Conservation (phyloP, 75 land plant species). For the Picea glauca region DNA sequence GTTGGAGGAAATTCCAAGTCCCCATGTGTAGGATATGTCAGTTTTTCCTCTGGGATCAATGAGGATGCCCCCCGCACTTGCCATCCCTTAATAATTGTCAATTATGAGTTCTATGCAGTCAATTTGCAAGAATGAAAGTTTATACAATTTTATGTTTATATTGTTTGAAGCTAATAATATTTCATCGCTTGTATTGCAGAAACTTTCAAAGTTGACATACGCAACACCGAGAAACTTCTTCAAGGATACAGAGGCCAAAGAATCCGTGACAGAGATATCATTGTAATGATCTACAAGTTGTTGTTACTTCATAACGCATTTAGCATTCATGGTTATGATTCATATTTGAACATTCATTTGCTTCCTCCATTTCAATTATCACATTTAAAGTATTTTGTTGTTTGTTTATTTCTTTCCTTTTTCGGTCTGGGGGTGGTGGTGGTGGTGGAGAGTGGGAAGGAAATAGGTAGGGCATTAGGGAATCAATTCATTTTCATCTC, state of each 20-base stretch:
- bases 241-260: slow-evolving; percentile 30
- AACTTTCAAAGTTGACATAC: slow-evolving; percentile 46
- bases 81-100: too few species aligned
- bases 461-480: background rate
- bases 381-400: background rate
- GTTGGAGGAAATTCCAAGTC: too few species aligned
- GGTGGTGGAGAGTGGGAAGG: background rate
- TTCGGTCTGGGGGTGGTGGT: background rate
- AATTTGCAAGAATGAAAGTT: slow-evolving; percentile 2
- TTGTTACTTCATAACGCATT: background rate
- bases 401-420: background rate
- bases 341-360: background rate
- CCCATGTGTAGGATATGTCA: too few species aligned
- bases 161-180: background rate
- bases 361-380: background rate
- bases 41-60: too few species aligned
- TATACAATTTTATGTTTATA: background rate
- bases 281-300: slow-evolving; percentile 19
- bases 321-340: background rate
- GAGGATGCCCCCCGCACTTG: too few species aligned
- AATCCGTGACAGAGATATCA: slow-evolving; percentile 36
- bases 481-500: background rate
- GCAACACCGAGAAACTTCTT: slow-evolving; percentile 38
- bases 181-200: slow-evolving; percentile 16
- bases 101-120: background rate